Evolutionary conservation across 495 filamentous ascomycete species (phyloP).

Genomic region (Sabuloglossum arenarium): DNA sequence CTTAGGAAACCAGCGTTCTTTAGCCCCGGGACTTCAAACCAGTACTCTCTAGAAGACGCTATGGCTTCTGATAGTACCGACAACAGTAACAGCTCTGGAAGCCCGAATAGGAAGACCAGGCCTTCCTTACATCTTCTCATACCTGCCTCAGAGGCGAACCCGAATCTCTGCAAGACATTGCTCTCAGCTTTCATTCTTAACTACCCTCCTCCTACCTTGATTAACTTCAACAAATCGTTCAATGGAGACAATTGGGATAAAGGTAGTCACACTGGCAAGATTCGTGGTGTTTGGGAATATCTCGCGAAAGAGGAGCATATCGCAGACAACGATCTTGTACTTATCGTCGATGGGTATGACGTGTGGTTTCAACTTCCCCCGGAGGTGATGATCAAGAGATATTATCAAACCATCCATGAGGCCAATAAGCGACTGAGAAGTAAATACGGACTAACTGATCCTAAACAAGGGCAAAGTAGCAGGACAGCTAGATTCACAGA

Average conservation of each 20-base stretch:
- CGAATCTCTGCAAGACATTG: slow-evolving; percentile 35
- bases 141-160: slow-evolving; percentile 26
- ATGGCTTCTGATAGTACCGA: neutral
- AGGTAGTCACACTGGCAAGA: slow-evolving; percentile 16
- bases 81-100: neutral
- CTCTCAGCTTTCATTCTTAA: slow-evolving; percentile 38
- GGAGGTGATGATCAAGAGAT: slow-evolving; percentile 11
- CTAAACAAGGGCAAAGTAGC: neutral
- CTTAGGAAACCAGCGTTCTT: neutral
- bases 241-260: slow-evolving; percentile 12
- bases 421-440: neutral
- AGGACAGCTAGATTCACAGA: neutral
- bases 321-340: slow-evolving; percentile 35
- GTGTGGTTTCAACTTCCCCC: slow-evolving; percentile 14
- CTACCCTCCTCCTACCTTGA: slow-evolving; percentile 37
- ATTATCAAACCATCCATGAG: slow-evolving; percentile 7
- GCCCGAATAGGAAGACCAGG: slow-evolving; percentile 17
- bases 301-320: slow-evolving; percentile 26
- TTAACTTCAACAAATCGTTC: slow-evolving; percentile 24
- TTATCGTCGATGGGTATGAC: slow-evolving; percentile 18
- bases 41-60: neutral
- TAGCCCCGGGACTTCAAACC: neutral
- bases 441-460: neutral
- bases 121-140: slow-evolving; percentile 41
- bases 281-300: slow-evolving; percentile 31